phyloP scores from a whole-genome alignment of 2,329 filamentous ascomycete species.

The Purpureocillium lavendulum region DNA sequence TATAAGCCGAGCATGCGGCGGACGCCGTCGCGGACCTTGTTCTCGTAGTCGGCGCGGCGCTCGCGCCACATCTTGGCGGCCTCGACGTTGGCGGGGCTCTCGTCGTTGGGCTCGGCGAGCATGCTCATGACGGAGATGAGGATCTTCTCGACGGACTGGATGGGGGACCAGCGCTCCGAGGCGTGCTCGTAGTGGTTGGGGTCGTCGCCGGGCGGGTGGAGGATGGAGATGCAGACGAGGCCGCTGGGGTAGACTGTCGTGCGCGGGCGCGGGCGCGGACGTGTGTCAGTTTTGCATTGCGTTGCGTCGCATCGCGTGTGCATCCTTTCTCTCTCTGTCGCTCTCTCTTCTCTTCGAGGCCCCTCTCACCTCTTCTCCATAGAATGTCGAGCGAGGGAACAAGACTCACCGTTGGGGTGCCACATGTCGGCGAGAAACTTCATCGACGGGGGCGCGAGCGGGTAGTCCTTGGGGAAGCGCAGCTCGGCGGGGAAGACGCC shows the following conservation, averaged over 20 bases:
- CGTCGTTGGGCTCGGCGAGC: constrained; percentile 94
- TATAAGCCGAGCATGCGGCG: constrained; percentile 68
- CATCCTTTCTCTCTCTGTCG: too few species aligned
- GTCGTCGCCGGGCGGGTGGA: constrained; percentile 92
- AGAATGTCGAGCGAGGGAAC: too few species aligned
- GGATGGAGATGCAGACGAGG: constrained; percentile 95
- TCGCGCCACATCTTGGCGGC: constrained; percentile 96
- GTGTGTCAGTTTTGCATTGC: too few species aligned
- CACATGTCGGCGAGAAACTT: constrained; percentile 89
- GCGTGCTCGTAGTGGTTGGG: constrained; percentile 98
- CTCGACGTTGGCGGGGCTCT: constrained; percentile 93
- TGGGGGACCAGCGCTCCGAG: constrained; percentile 90
- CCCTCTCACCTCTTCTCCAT: too few species aligned
- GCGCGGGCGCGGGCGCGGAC: too few species aligned
- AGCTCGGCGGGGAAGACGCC: constrained; percentile 93
- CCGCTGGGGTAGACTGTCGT: constrained; percentile 90
- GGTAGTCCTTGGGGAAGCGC: constrained; percentile 92
- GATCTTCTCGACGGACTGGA: constrained; percentile 97
- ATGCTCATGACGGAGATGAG: constrained; percentile 96
- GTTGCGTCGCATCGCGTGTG: too few species aligned
- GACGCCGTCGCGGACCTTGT: constrained; percentile 75
- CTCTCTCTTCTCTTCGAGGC: too few species aligned
- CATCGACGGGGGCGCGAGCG: constrained; percentile 93
- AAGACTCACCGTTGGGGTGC: constrained; percentile 94
- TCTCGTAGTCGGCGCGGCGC: constrained; percentile 73